Evolutionary conservation across 192 early-diverging fungal genomes (phyloP).

Genomic region (Cladochytrium replicatum): DNA sequence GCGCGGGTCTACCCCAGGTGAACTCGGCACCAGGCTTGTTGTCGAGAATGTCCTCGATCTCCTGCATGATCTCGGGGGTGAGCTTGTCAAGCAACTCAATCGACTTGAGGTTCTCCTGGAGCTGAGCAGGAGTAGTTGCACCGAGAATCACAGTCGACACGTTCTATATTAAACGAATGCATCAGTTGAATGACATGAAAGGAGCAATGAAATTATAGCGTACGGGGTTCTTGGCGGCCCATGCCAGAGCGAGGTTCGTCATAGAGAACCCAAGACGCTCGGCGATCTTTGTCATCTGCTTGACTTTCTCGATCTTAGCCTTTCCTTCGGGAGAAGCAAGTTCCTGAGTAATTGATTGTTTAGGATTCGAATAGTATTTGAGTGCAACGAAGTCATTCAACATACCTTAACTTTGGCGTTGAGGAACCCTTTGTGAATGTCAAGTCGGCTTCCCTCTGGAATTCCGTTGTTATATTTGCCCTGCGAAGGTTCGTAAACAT

Average conservation of each 20-base stretch:
- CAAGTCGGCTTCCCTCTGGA: slow-evolving; percentile 56
- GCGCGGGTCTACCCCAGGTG: no score
- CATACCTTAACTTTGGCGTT: no score
- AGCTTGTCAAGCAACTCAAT: slow-evolving; percentile 45
- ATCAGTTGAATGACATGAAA: no score
- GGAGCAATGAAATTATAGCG: no score
- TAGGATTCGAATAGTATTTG: no score
- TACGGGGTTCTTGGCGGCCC: slow-evolving; percentile 64
- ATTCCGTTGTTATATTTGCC: slow-evolving; percentile 71
- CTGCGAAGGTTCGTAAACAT: slow-evolving; percentile 20
- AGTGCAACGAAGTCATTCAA: no score
- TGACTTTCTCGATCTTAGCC: slow-evolving; percentile 56
- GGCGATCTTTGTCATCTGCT: slow-evolving; percentile 47
- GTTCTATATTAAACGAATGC: no score
- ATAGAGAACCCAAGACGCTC: slow-evolving; percentile 45
- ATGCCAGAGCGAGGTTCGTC: slow-evolving; percentile 62
- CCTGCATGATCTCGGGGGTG: slow-evolving; percentile 55
- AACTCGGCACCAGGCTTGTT: no score
- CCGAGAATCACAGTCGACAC: slow-evolving; percentile 39
- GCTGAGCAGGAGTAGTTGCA: slow-evolving; percentile 56
- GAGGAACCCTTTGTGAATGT: no score
- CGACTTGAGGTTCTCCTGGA: slow-evolving; percentile 63
- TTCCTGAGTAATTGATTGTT: no score
- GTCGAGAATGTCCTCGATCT: slow-evolving; percentile 57
- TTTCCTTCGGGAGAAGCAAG: slow-evolving; percentile 61